Percentiles rank a stretch among this genome's conserved stretches.
These are phyloP conservation scores for Penicillium odoratum DNA, from an alignment of 495 filamentous ascomycete species.

Conservation along the genomic window DNA sequence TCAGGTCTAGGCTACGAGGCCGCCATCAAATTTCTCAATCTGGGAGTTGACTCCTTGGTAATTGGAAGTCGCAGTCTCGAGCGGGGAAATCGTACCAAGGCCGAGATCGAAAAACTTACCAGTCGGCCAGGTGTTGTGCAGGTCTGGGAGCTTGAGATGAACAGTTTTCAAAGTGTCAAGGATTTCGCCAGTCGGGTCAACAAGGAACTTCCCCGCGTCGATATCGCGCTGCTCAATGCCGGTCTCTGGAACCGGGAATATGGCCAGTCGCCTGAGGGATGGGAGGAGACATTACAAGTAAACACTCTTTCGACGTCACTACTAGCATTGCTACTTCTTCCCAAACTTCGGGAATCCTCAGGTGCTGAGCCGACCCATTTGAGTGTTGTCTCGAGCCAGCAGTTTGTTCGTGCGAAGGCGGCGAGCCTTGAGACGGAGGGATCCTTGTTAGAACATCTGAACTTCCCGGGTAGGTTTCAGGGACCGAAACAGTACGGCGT, in stretches of 20 bases:
- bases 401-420: slow-evolving; percentile 39
- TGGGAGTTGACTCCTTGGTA: slow-evolving; percentile 42
- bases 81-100: slow-evolving; percentile 47
- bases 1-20: slow-evolving; percentile 51
- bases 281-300: slow-evolving; percentile 57
- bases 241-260: slow-evolving; percentile 43
- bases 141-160: slow-evolving; percentile 58
- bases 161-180: slow-evolving; percentile 48
- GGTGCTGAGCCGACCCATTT: slow-evolving; percentile 34
- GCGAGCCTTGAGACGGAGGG: slow-evolving; percentile 34
- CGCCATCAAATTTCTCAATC: slow-evolving; percentile 45
- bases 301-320: slow-evolving; percentile 60
- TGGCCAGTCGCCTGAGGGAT: slow-evolving; percentile 41
- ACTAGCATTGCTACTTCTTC: slow-evolving; percentile 56
- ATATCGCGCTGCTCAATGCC: slow-evolving; percentile 49
- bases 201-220: slow-evolving; percentile 35
- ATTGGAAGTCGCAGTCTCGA: slow-evolving; percentile 43
- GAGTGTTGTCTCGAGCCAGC: slow-evolving; percentile 43
- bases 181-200: slow-evolving; percentile 45
- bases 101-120: slow-evolving; percentile 47
- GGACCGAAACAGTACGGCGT: slow-evolving; percentile 44
- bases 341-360: slow-evolving; percentile 37
- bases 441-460: slow-evolving; percentile 36
- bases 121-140: slow-evolving; percentile 41
- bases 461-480: slow-evolving; percentile 26